These are phyloP conservation scores for Dactylonectria macrodidyma DNA, from an alignment of 2,329 filamentous ascomycete genomes.

Conservation along the genomic window DNA sequence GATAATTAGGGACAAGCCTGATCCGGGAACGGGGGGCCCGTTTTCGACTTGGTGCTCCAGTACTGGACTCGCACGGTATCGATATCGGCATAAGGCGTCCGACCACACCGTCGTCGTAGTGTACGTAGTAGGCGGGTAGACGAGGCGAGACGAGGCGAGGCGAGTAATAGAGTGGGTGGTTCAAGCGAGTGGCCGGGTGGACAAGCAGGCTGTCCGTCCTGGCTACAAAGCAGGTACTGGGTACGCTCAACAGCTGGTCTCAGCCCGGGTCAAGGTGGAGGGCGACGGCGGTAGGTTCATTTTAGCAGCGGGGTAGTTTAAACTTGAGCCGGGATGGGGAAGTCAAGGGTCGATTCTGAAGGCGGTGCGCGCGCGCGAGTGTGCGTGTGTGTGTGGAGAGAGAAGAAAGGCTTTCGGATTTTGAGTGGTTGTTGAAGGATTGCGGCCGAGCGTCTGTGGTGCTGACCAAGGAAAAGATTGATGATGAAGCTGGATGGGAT, in stretches of 20 bases:
- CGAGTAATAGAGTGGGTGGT: too few species aligned
- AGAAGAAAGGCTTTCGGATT: neutral
- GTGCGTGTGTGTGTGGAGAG: slow-evolving; percentile 8
- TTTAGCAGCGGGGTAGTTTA: slow-evolving; percentile 38
- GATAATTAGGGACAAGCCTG: slow-evolving; percentile 16
- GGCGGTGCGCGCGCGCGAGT: neutral
- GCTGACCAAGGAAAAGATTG: slow-evolving; percentile 37
- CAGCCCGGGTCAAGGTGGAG: slow-evolving; percentile 24
- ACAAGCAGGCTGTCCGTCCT: neutral
- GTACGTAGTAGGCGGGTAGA: too few species aligned
- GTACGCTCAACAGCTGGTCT: slow-evolving; percentile 19
- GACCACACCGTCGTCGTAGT: neutral
- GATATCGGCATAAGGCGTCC: slow-evolving; percentile 29
- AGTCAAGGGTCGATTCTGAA: slow-evolving; percentile 8
- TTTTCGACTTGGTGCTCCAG: slow-evolving; percentile 16
- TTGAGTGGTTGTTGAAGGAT: neutral
- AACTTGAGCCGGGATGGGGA: slow-evolving; percentile 22
- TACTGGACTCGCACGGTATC: slow-evolving; percentile 9
- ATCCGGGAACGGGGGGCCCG: slow-evolving; percentile 26
- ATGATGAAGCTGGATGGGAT: slow-evolving; percentile 42
- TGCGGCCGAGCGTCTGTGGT: slow-evolving; percentile 18
- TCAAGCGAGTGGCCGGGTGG: neutral
- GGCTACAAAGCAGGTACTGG: too few species aligned
- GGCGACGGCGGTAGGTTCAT: slow-evolving; percentile 32
- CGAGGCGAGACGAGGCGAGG: too few species aligned